phyloP scores from a whole-genome alignment of 2,329 filamentous ascomycete genomes.

The Xylaria sp. region DNA sequence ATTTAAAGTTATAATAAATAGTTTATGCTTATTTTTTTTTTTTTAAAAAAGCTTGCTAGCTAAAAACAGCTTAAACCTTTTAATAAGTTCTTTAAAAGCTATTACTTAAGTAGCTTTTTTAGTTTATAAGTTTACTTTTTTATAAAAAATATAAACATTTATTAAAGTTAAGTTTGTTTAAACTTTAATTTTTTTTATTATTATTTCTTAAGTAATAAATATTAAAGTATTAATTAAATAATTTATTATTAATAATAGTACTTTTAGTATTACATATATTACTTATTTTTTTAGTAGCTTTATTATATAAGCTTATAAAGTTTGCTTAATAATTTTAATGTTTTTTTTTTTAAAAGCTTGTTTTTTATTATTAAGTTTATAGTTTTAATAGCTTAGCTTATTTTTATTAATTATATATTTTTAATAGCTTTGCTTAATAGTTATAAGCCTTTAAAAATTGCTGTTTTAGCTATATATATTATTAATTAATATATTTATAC shows the following conservation, averaged over 20 bases:
- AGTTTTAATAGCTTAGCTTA: too few species aligned
- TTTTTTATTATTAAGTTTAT: too few species aligned
- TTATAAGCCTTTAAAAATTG: too few species aligned
- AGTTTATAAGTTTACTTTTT: background rate
- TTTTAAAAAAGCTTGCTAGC: constrained; percentile 8
- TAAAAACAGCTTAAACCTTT: background rate
- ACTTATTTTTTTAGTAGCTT: constrained; percentile 13
- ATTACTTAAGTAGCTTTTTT: background rate
- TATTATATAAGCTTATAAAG: background rate
- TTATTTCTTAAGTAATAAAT: constrained; percentile 22
- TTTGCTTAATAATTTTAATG: constrained; percentile 12
- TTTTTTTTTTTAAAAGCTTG: background rate
- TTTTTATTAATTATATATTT: too few species aligned
- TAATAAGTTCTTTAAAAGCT: background rate
- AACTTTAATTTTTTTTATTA: constrained; percentile 8
- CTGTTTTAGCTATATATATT: too few species aligned
- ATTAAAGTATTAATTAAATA: constrained; percentile 4
- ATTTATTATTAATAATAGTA: constrained; percentile 5
- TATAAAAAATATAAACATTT: background rate
- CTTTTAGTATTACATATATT: background rate
- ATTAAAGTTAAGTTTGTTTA: background rate
- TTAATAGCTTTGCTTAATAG: too few species aligned
- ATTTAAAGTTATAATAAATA: background rate
- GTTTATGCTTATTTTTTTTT: background rate
- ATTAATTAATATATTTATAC: too few species aligned